Base-by-base conservation (phyloP, 2,329 filamentous ascomycete species). In the Stagonosporopsis chrysanthemi region DNA sequence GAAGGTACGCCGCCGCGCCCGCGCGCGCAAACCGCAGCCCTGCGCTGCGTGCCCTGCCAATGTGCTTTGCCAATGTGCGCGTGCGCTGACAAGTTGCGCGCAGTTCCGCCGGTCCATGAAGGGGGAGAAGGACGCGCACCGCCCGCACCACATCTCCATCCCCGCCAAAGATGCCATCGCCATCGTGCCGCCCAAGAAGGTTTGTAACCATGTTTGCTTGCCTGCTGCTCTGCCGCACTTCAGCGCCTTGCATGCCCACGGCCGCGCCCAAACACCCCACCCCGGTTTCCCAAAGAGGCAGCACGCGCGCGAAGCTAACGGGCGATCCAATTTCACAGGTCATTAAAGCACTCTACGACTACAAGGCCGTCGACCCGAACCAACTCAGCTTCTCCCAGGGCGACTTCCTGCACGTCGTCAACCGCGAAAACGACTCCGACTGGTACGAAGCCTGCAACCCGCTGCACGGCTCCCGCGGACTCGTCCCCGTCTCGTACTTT, bases 371-470 rank as follows among this genome's bases (percentile, higher is more conserved):
- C 60, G 80, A 81, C 49, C 89, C 94, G 75, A 89, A 63, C 56
- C 74, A 78, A 43, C 83, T 99, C 70, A 89, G 90, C 75, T 99
- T 99, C 79, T 92, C 89, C 65, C 90, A 92, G 75, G 95, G 95
- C 72, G 95, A 99, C 77, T 99, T 98, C 78, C 95, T 99, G 76
- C 94, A 98, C 81, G 95, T 99, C 64, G 94, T 98, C 77, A 92
- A 91, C 71, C 90, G 94, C 77, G 95, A 98, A 80, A 89, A 97
- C 82, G 94, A 98, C 75, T 81, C 82, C 38, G 92, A 97, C 75
- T 99, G 95, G 94, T 99, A 97, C 83, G 95, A 98, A 79, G 95
- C 94, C 53, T 98, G 92, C 83, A 99, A 99, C 75, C 95, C 95
- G 59, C 83, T 97, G 64, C 92, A 90, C 71, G 90, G 90, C 78